A percentile compares a stretch with the other conserved stretches of the same genome.
These are phyloP conservation scores for Termitomyces heimii DNA, from an alignment of 768 basidiomycete species.

Conservation along the genomic window DNA sequence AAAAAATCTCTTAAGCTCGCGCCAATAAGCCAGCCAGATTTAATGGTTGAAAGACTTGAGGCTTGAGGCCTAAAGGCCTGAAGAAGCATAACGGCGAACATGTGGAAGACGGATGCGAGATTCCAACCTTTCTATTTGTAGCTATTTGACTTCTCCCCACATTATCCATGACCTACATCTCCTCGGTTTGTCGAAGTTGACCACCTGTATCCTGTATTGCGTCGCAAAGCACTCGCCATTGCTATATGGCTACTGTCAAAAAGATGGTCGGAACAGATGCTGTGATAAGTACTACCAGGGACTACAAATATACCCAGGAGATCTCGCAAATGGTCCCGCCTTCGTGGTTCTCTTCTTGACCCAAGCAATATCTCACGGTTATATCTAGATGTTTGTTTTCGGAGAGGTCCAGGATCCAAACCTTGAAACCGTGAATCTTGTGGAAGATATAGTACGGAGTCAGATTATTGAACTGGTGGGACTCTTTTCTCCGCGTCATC, in stretches of 20 bases:
- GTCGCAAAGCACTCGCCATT: background rate
- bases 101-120: too few relatives aligned
- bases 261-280: conserved; percentile 11
- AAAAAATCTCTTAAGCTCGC: background rate
- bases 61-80: too few relatives aligned
- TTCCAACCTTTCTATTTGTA: background rate
- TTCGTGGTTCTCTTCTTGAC: background rate
- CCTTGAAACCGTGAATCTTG: conserved; percentile 81
- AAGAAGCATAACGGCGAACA: too few relatives aligned
- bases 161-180: background rate
- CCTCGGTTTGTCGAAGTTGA: background rate
- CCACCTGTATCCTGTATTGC: background rate
- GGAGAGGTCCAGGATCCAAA: conserved; percentile 91
- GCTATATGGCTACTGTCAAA: conserved; percentile 11
- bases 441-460: conserved; percentile 91
- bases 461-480: conserved; percentile 88
- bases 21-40: background rate
- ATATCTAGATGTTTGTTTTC: conserved; percentile 87
- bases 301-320: conserved; percentile 88
- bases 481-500: conserved; percentile 1
- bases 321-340: conserved; percentile 84
- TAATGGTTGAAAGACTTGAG: too few relatives aligned
- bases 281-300: conserved; percentile 25
- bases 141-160: background rate
- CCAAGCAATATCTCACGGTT: background rate